Evolutionary conservation across 2,329 filamentous ascomycete genomes (phyloP), one percentile per base, ranked within the genome.

Genomic region (Cercospora canescens): DNA sequence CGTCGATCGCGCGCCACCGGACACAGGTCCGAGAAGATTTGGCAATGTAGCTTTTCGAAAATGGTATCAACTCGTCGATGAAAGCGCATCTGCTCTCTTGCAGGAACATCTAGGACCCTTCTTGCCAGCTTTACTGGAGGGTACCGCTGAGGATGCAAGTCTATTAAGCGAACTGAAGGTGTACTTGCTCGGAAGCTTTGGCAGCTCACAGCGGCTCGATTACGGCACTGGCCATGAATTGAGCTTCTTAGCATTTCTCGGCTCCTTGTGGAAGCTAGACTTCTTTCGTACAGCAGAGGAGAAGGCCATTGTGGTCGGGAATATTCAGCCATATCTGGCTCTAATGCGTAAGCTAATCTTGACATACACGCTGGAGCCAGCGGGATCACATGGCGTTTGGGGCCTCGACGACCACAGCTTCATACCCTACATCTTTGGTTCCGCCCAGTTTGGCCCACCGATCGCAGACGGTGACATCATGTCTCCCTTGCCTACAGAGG

Each of bases 361-460:
- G 59, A 94, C 89, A 2, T 99, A 98, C 77, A 97, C 90, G 0
- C 87, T 99, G 21, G 95, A 99, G 76, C 95, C 95, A 4, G 95
- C 95, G 6, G 95, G 95, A 2, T 96, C 94, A 1, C 95, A 98
- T 76, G 95, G 95, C 3, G 95, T 99, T 21, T 99, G 95, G 95
- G 95, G 95, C 21, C 85, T 99, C n/a, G 95, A 99, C 76, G 95
- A 99, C 78, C 94, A 99, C 79, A 94, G 89, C 8, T 98, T 99
- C 77, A 79, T 95, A 28, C 91, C 95, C 0, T 99, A 98, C 78
- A 92, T 99, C 64, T 94, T 98, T 70, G 95, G 95, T 34, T 97
- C 94, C 2, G 94, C 95, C 0, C 95, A 99, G 76, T 84, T 96
- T 45, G 90, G 90, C 9, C 90, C 93, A 0, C 86, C 94, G 1